Evolutionary conservation across 2,329 filamentous ascomycete species (phyloP).

Genomic region (Penicillium occitanis): DNA sequence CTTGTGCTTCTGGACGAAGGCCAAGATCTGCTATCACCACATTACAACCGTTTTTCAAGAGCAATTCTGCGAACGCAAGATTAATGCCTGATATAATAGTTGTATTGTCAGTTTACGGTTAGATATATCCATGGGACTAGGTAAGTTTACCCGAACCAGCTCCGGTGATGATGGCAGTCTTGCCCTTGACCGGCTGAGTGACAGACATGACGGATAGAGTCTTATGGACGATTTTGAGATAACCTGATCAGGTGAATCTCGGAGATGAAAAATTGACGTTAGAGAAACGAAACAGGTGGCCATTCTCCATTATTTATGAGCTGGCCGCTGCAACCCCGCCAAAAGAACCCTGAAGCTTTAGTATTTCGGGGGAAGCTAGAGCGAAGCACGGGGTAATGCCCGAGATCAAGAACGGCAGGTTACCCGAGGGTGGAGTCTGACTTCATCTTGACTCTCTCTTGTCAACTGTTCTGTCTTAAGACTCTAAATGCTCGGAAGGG

Average conservation of each 20-base stretch:
- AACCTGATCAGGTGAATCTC: neutral
- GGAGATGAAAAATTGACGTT: no score
- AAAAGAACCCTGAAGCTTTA: neutral
- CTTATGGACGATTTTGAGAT: neutral
- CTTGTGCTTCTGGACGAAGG: constrained; percentile 47
- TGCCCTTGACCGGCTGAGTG: constrained; percentile 45
- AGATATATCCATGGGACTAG: neutral
- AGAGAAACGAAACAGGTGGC: neutral
- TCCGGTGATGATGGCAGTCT: constrained; percentile 56
- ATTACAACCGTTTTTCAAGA: constrained; percentile 49
- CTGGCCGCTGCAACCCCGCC: constrained; percentile 8
- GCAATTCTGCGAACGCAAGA: constrained; percentile 44
- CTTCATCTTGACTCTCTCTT: neutral
- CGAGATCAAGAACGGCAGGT: constrained; percentile 43
- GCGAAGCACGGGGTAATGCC: constrained; percentile 10
- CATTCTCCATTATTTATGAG: neutral
- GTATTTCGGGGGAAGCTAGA: constrained; percentile 7
- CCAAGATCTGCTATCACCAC: constrained; percentile 48
- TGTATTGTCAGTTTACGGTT: neutral
- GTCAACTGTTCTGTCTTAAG: neutral
- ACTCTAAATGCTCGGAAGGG: no score
- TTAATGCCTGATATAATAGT: constrained; percentile 43
- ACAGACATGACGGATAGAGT: constrained; percentile 28
- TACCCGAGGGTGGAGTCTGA: constrained; percentile 65
- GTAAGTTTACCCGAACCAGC: constrained; percentile 51